A percentile compares a stretch with the other conserved stretches of the same genome.
These are phyloP conservation scores for Rhodotorula sphaerocarpa DNA, from an alignment of 768 basidiomycete species.

Conservation along the genomic window DNA sequence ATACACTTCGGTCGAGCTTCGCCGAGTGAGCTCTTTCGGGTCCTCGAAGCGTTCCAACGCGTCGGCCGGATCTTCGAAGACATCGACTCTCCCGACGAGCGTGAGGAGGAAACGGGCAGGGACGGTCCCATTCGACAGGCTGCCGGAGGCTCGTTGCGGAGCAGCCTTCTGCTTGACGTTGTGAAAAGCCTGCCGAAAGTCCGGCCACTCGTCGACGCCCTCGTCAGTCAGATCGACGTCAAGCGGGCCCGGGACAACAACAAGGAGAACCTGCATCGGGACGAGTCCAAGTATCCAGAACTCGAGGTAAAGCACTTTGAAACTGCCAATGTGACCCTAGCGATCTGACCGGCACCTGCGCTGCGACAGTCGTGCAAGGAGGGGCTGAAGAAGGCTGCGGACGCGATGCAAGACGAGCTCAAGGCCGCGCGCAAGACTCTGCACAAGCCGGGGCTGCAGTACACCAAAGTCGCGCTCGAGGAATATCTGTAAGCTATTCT, in stretches of 20 bases:
- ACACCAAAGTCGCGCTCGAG: constrained; percentile 57
- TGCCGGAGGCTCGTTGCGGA: constrained; percentile 1
- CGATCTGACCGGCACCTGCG: not conserved
- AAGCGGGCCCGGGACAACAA: constrained; percentile 59
- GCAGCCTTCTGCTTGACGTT: constrained; percentile 52
- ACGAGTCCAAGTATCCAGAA: constrained; percentile 53
- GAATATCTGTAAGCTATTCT: constrained; percentile 57
- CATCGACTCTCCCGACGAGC: constrained; percentile 1
- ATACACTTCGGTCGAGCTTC: constrained; percentile 80
- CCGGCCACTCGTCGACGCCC: constrained; percentile 50
- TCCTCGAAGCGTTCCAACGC: constrained; percentile 67
- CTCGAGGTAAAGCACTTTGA: constrained; percentile 25
- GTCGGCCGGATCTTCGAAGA: constrained; percentile 56
- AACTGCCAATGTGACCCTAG: not conserved
- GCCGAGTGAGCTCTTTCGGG: constrained; percentile 66
- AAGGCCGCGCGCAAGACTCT: constrained; percentile 57
- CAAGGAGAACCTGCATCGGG: constrained; percentile 63
- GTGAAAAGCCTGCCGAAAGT: constrained; percentile 62
- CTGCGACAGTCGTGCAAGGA: constrained; percentile 15
- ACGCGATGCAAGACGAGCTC: constrained; percentile 61
- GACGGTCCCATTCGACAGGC: not conserved
- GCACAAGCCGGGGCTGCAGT: constrained; percentile 65
- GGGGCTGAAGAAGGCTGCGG: constrained; percentile 43
- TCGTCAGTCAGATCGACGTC: constrained; percentile 55
- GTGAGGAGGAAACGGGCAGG: not conserved